phyloP scores from a whole-genome alignment of 441 rosid genomes.

The Lepidium campestre region DNA sequence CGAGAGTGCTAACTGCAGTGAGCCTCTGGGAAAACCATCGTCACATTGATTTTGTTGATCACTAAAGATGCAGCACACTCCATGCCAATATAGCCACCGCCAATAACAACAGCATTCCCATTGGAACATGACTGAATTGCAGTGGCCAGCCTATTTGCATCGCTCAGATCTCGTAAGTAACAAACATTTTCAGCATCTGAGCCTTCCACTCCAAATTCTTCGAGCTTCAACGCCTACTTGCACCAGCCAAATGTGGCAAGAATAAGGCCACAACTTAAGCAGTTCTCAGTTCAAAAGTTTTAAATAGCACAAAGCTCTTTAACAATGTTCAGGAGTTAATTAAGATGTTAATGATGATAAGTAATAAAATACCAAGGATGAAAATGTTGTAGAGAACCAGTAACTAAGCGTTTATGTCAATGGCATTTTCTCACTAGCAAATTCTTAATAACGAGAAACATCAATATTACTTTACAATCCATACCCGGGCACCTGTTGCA shows the following conservation, averaged over 20 bases:
- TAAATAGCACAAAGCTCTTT: neutral
- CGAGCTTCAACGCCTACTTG: constrained; percentile 81
- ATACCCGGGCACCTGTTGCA: constrained; percentile 99
- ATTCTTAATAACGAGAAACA: neutral
- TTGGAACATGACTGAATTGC: constrained; percentile 58
- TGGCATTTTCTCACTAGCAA: neutral
- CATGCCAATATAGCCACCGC: constrained; percentile 98
- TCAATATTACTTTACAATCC: constrained; percentile 25
- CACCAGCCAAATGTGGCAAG: constrained; percentile 7
- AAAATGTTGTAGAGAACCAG: neutral
- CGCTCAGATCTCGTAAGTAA: constrained; percentile 75
- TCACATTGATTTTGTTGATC: constrained; percentile 77
- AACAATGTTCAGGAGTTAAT: neutral
- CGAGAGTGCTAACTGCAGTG: constrained; percentile 69
- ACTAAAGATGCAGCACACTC: constrained; percentile 96
- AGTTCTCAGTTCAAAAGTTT: neutral
- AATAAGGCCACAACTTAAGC: neutral
- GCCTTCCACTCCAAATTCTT: constrained; percentile 87
- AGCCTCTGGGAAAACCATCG: constrained; percentile 96
- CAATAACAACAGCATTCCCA: constrained; percentile 89
- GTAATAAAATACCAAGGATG: neutral
- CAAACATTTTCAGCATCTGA: constrained; percentile 90
- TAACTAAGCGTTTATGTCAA: neutral
- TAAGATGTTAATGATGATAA: neutral
- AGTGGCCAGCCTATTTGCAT: constrained; percentile 74